Evolutionary conservation across 495 filamentous ascomycete genomes (phyloP).

Genomic region (Aspergillus sparsus): DNA sequence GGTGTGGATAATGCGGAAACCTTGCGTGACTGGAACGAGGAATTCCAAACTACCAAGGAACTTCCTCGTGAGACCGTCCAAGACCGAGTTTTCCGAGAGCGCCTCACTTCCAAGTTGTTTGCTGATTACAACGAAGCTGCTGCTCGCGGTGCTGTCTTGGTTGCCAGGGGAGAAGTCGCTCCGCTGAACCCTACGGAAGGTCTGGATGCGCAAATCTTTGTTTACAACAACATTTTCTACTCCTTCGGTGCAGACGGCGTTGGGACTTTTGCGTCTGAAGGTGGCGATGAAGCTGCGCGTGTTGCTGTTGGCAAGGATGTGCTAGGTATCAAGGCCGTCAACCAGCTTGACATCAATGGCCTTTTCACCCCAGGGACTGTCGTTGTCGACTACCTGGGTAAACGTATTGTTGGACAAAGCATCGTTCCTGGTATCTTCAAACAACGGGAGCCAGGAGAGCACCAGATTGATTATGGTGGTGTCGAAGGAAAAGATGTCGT

Average conservation of each 20-base stretch:
- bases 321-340: conserved; percentile 86
- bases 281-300: conserved; percentile 94
- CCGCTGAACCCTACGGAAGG: conserved; percentile 96
- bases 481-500: conserved; percentile 97
- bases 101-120: conserved; percentile 91
- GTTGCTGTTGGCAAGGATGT: conserved; percentile 98
- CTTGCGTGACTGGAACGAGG: conserved; percentile 97
- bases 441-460: conserved; percentile 93
- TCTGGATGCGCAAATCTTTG: conserved; percentile 94
- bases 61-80: conserved; percentile 90
- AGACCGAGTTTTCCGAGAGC: conserved; percentile 93
- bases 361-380: conserved; percentile 95
- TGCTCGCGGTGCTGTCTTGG: conserved; percentile 86
- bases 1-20: conserved; percentile 93
- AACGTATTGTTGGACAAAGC: conserved; percentile 95
- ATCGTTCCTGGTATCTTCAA: conserved; percentile 99
- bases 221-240: conserved; percentile 99
- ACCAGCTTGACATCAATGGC: conserved; percentile 93
- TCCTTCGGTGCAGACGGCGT: conserved; percentile 98
- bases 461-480: conserved; percentile 98
- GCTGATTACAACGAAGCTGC: conserved; percentile 98
- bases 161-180: conserved; percentile 89
- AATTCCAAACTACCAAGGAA: conserved; percentile 95
- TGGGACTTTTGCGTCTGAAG: conserved; percentile 93
- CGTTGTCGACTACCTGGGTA: conserved; percentile 95